Conservation (phyloP, 2,329 filamentous ascomycete species). For the Ophiosphaerella korrae region DNA sequence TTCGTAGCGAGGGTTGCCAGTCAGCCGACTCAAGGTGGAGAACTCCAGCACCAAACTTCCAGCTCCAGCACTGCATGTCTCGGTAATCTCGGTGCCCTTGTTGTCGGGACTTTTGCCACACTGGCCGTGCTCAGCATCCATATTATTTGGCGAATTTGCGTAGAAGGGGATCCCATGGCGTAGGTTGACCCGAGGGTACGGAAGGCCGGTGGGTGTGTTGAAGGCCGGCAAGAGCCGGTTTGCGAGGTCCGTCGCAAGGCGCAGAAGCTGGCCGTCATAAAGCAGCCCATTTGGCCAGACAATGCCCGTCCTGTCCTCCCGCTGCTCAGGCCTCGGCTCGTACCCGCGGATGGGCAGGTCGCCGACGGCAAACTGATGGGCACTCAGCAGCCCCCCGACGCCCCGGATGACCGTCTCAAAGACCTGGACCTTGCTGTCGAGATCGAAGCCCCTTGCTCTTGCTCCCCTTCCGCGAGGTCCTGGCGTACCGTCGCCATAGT, state of each 20-base stretch:
- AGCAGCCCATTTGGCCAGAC: slow-evolving; percentile 76
- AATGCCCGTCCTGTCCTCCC: slow-evolving; percentile 54
- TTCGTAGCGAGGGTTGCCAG: slow-evolving; percentile 86
- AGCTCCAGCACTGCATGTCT: slow-evolving; percentile 96
- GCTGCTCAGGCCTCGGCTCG: slow-evolving; percentile 53
- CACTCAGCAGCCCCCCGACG: slow-evolving; percentile 86
- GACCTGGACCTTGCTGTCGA: slow-evolving; percentile 97
- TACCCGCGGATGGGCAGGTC: slow-evolving; percentile 88
- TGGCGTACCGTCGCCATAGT: slow-evolving; percentile 84
- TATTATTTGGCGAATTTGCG: slow-evolving; percentile 78
- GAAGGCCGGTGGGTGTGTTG: slow-evolving; percentile 86
- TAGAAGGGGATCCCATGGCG: slow-evolving; percentile 92
- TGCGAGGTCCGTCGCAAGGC: slow-evolving; percentile 85
- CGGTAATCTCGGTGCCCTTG: slow-evolving; percentile 74
- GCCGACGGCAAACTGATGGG: slow-evolving; percentile 89
- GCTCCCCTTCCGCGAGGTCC: slow-evolving; percentile 72
- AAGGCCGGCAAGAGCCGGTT: slow-evolving; percentile 88
- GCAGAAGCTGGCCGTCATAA: slow-evolving; percentile 87
- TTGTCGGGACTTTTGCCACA: slow-evolving; percentile 54
- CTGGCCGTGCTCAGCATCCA: slow-evolving; percentile 55
- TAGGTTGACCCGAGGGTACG: slow-evolving; percentile 92
- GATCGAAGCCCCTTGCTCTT: slow-evolving; percentile 81
- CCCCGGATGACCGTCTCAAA: slow-evolving; percentile 98
- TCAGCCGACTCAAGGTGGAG: slow-evolving; percentile 84
- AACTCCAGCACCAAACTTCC: slow-evolving; percentile 94